Base-by-base conservation (phyloP, 306 rosid genomes). In the Inga laurina region DNA sequence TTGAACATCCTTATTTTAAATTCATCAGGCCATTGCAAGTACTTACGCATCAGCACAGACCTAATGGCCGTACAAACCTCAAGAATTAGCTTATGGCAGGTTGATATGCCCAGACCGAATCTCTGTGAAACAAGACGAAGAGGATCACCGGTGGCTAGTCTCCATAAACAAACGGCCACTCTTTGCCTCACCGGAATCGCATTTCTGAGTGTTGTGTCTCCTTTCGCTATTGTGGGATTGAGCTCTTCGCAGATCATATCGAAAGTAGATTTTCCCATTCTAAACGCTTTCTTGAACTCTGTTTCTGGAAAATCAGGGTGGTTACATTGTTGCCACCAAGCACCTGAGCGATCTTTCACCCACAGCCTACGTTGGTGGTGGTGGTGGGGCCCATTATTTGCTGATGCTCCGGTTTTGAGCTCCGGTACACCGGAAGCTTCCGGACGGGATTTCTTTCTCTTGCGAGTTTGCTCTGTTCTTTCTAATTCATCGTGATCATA, bases 291-390 rank as follows among this genome's bases (percentile, higher is more conserved):
- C 77, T 79, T 94, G 81, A 97, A 97, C 4, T 94, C 95, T 69
- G 86, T 82, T 19, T 97, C 98, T 15, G 99, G 98, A 46, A 88
- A 97, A 86, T 90, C 95, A 0, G 92, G 94, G 7, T 81, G 86
- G 82, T 94, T 94, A 77, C 97, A 97, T 79, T 91, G 94, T 82
- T 97, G 97, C 99, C 99, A 97, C 99, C 99, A 97, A 1, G 98
- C 97, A 11, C 92, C 94, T 2, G 99, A 95, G 67, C 99, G 88
- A 82, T 97, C 97, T 78, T 92, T 97, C 57, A 97, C 98, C 99
- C 99, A 97, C 5, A 97, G 80, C 79, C 99, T 74, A 79, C 98
- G 74, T 39, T 91, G 64, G 4, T 5, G 0, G 51, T 11, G 97
- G 16, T 79, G 95, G 12, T 77, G 15, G 10, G 68, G 46, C 49